phyloP scores from a whole-genome alignment of 2,329 filamentous ascomycete species.

The Calonectria hongkongensis region DNA sequence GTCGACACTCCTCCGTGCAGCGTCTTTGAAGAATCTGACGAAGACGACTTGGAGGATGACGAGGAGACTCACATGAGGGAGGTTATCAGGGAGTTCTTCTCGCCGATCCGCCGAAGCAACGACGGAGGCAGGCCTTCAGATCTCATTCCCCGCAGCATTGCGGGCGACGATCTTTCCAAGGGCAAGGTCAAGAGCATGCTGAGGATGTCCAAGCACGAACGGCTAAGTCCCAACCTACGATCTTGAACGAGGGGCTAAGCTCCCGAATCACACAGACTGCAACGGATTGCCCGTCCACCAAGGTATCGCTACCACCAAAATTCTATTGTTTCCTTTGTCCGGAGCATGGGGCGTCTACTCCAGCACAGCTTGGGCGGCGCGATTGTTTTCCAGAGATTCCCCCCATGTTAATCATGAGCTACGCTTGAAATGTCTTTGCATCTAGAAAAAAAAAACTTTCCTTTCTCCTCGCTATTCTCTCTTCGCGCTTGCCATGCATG shows the following conservation, averaged over 20 bases:
- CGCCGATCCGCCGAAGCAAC: conserved; percentile 44
- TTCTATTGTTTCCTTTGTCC: conserved; percentile 26
- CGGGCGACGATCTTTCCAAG: conserved; percentile 20
- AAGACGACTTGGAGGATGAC: conserved; percentile 44
- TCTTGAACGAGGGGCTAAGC: conserved; percentile 59
- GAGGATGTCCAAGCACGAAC: conserved; percentile 54
- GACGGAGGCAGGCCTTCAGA: conserved; percentile 41
- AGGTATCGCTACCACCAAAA: not conserved
- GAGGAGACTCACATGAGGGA: conserved; percentile 48
- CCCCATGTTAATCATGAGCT: conserved; percentile 14
- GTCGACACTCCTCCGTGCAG: conserved; percentile 51
- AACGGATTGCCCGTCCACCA: not conserved
- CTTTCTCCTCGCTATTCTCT: not conserved
- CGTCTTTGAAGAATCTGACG: conserved; percentile 60
- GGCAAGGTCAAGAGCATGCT: conserved; percentile 10
- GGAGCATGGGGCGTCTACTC: conserved; percentile 26
- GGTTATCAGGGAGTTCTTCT: conserved; percentile 50
- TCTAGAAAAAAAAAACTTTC: conserved; percentile 5
- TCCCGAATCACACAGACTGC: conserved; percentile 49
- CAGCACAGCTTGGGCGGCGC: conserved; percentile 33
- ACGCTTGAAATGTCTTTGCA: conserved; percentile 4
- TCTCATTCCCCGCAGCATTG: not conserved
- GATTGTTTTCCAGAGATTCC: conserved; percentile 39
- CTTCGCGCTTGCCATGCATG: no score
- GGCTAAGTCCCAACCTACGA: conserved; percentile 60